Conservation (phyloP, 2,329 filamentous ascomycete species). For the Xylariomycetidae sp. region DNA sequence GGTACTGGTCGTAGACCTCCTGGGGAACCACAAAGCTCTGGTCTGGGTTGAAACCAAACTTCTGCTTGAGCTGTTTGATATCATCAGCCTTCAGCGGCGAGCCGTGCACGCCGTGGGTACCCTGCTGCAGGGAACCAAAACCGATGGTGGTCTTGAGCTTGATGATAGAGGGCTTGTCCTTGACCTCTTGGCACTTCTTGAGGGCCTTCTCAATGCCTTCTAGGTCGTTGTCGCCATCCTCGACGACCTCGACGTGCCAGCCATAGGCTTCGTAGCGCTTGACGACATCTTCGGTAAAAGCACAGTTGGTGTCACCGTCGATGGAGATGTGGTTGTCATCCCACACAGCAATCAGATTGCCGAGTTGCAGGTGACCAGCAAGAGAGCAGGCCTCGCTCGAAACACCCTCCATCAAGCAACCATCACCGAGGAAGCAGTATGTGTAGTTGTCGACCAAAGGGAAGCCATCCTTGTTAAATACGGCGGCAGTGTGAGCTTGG, state of each 20-base stretch:
- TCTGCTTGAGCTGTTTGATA: conserved; percentile 86
- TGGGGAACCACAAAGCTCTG: conserved; percentile 91
- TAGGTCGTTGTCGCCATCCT: conserved; percentile 85
- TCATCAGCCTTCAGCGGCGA: conserved; percentile 94
- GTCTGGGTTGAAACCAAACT: conserved; percentile 94
- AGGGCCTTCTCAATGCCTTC: conserved; percentile 85
- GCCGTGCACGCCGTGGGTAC: conserved; percentile 93
- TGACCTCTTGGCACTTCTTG: conserved; percentile 77
- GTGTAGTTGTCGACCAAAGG: conserved; percentile 95
- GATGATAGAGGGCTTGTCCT: conserved; percentile 95
- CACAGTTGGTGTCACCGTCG: conserved; percentile 91
- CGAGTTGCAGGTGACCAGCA: conserved; percentile 94
- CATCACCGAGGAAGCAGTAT: conserved; percentile 94
- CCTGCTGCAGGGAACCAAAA: conserved; percentile 88
- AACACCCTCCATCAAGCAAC: conserved; percentile 98
- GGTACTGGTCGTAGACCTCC: conserved; percentile 87
- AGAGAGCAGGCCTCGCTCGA: conserved; percentile 87
- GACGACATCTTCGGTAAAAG: conserved; percentile 94
- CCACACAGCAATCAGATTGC: conserved; percentile 94
- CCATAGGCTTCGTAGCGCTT: conserved; percentile 97
- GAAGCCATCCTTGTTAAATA: conserved; percentile 96
- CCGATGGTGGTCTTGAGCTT: conserved; percentile 97
- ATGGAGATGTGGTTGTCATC: conserved; percentile 98
- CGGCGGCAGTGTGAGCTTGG: conserved; percentile 82
- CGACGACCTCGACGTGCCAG: conserved; percentile 85